Conservation (phyloP, 2,329 filamentous ascomycete genomes). For the Fusarium bactridioides region DNA sequence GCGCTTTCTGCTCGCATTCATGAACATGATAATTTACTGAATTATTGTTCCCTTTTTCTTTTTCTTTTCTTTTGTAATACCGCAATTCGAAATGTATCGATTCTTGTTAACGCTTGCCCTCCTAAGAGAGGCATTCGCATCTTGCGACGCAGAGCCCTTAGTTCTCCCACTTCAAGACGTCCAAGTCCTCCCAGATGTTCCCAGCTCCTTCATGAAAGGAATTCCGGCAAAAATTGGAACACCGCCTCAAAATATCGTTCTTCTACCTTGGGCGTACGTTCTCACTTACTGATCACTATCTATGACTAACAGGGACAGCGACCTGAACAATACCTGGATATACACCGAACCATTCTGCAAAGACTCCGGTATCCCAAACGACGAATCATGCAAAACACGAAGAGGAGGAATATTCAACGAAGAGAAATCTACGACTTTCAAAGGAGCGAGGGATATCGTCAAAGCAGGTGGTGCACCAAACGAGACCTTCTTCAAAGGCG, state of each 20-base stretch:
- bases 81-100: neutral
- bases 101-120: neutral
- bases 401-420: constrained; percentile 34
- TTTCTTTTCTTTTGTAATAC: neutral
- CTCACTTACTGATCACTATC: too few species aligned
- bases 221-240: constrained; percentile 39
- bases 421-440: constrained; percentile 14
- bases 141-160: constrained; percentile 24
- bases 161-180: constrained; percentile 30
- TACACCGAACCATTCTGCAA: constrained; percentile 45
- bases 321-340: constrained; percentile 48
- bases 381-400: constrained; percentile 41
- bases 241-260: constrained; percentile 39
- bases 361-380: constrained; percentile 39
- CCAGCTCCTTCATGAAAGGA: constrained; percentile 42
- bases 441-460: constrained; percentile 12
- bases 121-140: neutral
- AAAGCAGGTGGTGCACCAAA: constrained; percentile 29
- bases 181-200: constrained; percentile 34
- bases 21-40: neutral
- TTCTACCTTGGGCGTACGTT: constrained; percentile 46
- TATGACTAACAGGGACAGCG: constrained; percentile 30
- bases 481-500: constrained; percentile 24
- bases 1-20: neutral
- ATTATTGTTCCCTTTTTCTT: neutral